Conservation (phyloP, 495 filamentous ascomycete genomes). For the Penicillium chermesinum region DNA sequence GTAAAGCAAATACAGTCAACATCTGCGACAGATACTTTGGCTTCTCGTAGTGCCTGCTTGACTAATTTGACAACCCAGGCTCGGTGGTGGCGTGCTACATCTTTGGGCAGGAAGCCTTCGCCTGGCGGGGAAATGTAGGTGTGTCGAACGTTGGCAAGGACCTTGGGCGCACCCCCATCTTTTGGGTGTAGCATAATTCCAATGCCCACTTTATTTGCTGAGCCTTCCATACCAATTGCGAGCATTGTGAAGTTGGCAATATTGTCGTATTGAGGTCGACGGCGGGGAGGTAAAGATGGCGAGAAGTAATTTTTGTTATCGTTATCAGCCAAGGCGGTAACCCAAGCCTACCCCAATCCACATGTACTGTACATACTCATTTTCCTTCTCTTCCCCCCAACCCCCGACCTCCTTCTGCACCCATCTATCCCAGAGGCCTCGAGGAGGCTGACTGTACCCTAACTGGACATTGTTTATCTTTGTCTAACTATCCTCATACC, state of each 20-base stretch:
- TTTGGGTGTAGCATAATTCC: constrained; percentile 83
- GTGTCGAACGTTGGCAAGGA: constrained; percentile 92
- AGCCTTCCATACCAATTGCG: constrained; percentile 90
- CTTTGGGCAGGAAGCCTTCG: constrained; percentile 92
- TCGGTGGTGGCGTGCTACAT: constrained; percentile 89
- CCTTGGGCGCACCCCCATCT: constrained; percentile 54
- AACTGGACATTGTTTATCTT: too few species aligned
- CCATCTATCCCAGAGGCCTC: too few species aligned
- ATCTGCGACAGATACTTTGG: constrained; percentile 55
- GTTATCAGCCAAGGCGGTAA: constrained; percentile 22
- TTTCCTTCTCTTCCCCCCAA: constrained; percentile 17
- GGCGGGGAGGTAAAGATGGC: not conserved
- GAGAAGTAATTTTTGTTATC: constrained; percentile 15
- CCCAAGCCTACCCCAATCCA: constrained; percentile 13
- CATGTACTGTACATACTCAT: constrained; percentile 14
- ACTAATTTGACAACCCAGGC: constrained; percentile 75
- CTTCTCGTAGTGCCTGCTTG: constrained; percentile 67
- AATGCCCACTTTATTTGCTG: constrained; percentile 94
- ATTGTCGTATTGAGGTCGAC: too few species aligned
- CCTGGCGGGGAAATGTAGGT: constrained; percentile 90
- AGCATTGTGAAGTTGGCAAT: constrained; percentile 66
- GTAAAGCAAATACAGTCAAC: constrained; percentile 95
- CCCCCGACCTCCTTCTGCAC: constrained; percentile 1
- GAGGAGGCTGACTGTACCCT: too few species aligned
- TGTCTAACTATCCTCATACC: too few species aligned